Conservation (phyloP, 495 filamentous ascomycete species). For the Trichoderma gamsii region DNA sequence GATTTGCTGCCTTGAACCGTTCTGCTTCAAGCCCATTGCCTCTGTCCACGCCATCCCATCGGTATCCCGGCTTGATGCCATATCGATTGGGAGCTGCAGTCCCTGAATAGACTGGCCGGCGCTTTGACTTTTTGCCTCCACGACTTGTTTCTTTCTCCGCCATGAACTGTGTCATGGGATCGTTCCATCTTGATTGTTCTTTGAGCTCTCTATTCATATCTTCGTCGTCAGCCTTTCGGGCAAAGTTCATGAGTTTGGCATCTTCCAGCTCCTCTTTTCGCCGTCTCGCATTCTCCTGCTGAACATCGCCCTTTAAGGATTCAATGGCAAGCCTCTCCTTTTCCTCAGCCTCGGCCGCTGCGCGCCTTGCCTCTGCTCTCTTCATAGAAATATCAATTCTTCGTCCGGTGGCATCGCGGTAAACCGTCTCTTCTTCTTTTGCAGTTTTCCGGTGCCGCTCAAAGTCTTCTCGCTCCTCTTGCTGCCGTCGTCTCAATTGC, state of each 20-base stretch:
- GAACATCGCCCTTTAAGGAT: slow-evolving; percentile 76
- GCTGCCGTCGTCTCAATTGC: slow-evolving; percentile 53
- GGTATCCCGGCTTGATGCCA: slow-evolving; percentile 82
- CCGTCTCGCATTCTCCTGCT: slow-evolving; percentile 51
- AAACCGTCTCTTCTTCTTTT: slow-evolving; percentile 70
- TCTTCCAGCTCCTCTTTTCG: slow-evolving; percentile 61
- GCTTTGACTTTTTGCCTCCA: slow-evolving; percentile 33
- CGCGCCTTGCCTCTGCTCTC: slow-evolving; percentile 72
- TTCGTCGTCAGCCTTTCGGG: slow-evolving; percentile 72
- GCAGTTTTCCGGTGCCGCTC: slow-evolving; percentile 27
- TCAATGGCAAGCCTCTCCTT: slow-evolving; percentile 57
- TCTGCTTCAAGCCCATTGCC: slow-evolving; percentile 92
- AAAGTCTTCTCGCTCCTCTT: slow-evolving; percentile 42
- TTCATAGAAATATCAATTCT: slow-evolving; percentile 88
- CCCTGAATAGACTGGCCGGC: slow-evolving; percentile 74
- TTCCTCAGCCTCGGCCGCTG: slow-evolving; percentile 62
- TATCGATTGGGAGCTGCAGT: slow-evolving; percentile 84
- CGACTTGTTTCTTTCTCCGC: slow-evolving; percentile 31
- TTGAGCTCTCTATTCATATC: slow-evolving; percentile 78
- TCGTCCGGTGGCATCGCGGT: slow-evolving; percentile 86
- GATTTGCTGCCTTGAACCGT: slow-evolving; percentile 81
- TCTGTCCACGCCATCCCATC: slow-evolving; percentile 97
- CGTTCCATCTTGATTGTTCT: slow-evolving; percentile 75
- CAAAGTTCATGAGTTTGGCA: slow-evolving; percentile 72
- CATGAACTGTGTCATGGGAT: slow-evolving; percentile 82